These are phyloP conservation scores for Jatropha multifida DNA, from an alignment of 441 rosid species.

Conservation along the genomic window DNA sequence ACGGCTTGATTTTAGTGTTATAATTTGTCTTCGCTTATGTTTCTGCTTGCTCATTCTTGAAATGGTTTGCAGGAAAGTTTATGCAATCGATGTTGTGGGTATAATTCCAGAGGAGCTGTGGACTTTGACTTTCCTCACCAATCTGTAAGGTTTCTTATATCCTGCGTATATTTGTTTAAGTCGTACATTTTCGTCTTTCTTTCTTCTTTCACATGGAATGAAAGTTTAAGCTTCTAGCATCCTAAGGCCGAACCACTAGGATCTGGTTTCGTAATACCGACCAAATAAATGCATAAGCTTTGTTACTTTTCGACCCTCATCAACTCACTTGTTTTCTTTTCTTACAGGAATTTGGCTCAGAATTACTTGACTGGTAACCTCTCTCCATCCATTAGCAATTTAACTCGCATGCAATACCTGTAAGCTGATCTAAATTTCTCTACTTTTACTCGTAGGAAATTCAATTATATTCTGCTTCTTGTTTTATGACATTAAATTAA, in stretches of 20 bases:
- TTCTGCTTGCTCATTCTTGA: not conserved
- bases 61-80: conserved; percentile 48
- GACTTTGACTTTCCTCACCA: conserved; percentile 50
- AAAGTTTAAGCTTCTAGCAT: not conserved
- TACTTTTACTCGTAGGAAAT: not conserved
- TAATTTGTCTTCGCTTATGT: not conserved
- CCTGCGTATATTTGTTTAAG: not conserved
- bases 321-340: conserved; percentile 7
- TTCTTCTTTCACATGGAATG: not conserved
- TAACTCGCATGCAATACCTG: conserved; percentile 50
- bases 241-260: too few species aligned
- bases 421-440: conserved; percentile 19
- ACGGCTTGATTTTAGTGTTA: not conserved
- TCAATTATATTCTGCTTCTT: not conserved
- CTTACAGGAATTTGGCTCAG: conserved; percentile 48
- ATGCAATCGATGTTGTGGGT: conserved; percentile 39
- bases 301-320: not conserved
- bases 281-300: too few species aligned
- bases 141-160: conserved; percentile 44
- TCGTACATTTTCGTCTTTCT: not conserved
- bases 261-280: too few species aligned
- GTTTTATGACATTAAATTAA: not conserved
- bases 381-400: conserved; percentile 37
- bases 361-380: conserved; percentile 52
- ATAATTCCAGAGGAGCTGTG: conserved; percentile 60